Conservation (phyloP, 805 yeast species). For the Teunomyces aglyptinius region DNA sequence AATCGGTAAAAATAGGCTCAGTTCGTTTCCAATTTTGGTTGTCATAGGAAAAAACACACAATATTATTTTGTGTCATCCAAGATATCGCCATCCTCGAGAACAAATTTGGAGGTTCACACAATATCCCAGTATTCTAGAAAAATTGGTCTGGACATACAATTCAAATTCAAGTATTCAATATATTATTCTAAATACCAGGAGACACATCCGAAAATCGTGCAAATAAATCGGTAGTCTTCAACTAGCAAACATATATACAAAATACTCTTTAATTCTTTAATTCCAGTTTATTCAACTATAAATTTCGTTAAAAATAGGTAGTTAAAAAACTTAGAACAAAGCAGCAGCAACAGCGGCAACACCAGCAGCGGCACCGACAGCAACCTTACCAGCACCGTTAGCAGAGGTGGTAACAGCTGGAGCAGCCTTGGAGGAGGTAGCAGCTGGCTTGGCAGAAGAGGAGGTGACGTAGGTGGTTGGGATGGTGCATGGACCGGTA, state of each 20-base stretch:
- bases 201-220: constrained; percentile 2
- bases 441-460: constrained; percentile 7
- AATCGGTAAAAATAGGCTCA: too few species aligned
- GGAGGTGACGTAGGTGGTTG: constrained; percentile 40
- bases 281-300: constrained; percentile 1
- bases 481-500: constrained; percentile 83
- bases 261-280: neutral
- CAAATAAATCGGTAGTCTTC: constrained; percentile 4
- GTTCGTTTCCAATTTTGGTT: too few species aligned
- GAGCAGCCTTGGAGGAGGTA: constrained; percentile 20
- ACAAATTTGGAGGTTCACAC: too few species aligned
- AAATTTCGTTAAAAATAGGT: neutral
- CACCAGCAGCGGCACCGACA: constrained; percentile 51
- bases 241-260: neutral
- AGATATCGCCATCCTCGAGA: too few species aligned
- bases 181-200: neutral
- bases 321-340: constrained; percentile 33
- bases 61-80: too few species aligned
- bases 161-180: neutral
- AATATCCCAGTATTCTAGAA: neutral
- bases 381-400: constrained; percentile 41
- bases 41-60: too few species aligned
- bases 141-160: neutral
- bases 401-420: constrained; percentile 31
- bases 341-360: constrained; percentile 51